Evolutionary conservation across 345 rosid genomes (phyloP).

Genomic region (Adansonia digitata): DNA sequence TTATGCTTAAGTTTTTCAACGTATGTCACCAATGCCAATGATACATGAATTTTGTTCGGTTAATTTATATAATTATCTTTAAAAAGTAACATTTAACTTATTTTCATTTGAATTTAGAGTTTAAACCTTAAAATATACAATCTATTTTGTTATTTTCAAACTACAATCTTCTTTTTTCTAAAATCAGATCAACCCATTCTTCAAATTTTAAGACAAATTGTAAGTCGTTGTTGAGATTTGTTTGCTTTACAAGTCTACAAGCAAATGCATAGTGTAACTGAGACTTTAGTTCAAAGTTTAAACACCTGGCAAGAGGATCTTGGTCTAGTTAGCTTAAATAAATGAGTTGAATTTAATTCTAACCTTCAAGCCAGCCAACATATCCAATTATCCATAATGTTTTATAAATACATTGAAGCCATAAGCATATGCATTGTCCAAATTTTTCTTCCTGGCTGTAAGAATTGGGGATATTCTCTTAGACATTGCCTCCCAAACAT

Average conservation of each 20-base stretch:
- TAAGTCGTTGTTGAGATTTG: neutral
- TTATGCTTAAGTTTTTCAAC: neutral
- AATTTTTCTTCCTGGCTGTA: neutral
- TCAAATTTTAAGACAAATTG: neutral
- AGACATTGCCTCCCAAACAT: neutral
- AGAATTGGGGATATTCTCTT: neutral
- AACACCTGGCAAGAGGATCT: neutral
- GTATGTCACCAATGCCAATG: neutral
- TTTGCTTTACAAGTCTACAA: neutral
- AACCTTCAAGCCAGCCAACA: neutral
- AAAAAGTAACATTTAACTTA: no score
- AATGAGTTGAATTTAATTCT: neutral
- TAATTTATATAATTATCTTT: no score
- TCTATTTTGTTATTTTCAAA: neutral
- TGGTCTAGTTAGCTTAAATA: neutral
- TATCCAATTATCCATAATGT: neutral
- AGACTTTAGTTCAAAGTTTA: neutral
- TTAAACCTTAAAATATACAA: neutral
- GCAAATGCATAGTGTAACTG: no score
- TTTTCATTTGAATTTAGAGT: no score
- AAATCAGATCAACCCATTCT: neutral
- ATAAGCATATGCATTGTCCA: constrained; percentile 19
- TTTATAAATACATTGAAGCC: neutral
- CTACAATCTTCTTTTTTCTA: no score
- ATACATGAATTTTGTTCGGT: no score